Evolutionary conservation across 2,329 filamentous ascomycete species (phyloP), one percentile per base, ranked within the genome.

Genomic region (Camillea tinctor): DNA sequence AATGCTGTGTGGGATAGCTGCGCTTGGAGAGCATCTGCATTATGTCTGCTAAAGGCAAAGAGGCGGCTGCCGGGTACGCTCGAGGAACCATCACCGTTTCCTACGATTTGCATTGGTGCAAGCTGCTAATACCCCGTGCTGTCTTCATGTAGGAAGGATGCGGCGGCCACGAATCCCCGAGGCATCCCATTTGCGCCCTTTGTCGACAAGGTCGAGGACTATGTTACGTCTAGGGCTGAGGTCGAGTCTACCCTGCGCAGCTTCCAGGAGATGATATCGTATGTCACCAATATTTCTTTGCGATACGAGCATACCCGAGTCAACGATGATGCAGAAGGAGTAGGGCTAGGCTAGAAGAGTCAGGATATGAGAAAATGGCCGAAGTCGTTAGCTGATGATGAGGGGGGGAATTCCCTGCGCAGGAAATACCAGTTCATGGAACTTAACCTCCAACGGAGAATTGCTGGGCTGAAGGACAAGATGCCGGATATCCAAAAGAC

Each of bases 371-470:
- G 19, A 4, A 48, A 50, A 23, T 62, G 19, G 56, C 52, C 44
- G 55, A 61, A 60, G 49, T 59, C 56, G 24, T 44, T 44, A 44
- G 17, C 36, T 44, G 36, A 44, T 44, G 17, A 11, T 11, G 13
- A 7, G 36, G 36, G n/a, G n/a, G n/a, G n/a, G n/a, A n/a, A n/a
- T 30, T n/a, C 60, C 65, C 64, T 49, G 68, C 64, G 52, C 73
- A 96, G 93, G 69, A 99, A 99, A 84, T 99, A 99, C 80, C 95
- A 98, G 76, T 99, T 98, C 79, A 99, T 99, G 95, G 93, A 98
- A 79, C 82, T 90, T 74, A 98, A 97, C 76, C 91, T 95, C 60
- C 90, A 96, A 75, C 85, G 92, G 64, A 86, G 95, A 53, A 89
- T 91, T 56, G 82, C 84, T 3, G 93, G 93, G 1, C 80, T 99